Base-by-base conservation (phyloP, 306 rosid species). In the Rosa rugosa region DNA sequence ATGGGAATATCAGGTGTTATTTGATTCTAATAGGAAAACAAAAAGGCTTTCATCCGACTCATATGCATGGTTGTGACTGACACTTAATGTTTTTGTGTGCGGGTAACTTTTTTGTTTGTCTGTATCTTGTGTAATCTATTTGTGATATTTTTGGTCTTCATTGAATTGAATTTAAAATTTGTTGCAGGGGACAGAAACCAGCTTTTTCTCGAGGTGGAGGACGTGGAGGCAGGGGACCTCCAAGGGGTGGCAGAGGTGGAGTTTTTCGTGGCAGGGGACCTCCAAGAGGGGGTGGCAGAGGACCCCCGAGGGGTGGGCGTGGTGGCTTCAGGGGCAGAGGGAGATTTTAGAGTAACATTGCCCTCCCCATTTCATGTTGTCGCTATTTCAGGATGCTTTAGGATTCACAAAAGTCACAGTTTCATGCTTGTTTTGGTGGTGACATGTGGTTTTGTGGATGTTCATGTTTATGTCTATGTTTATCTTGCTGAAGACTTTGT, bases 321-420 rank as follows among this genome's bases (percentile, higher is more conserved):
- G 89, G 91, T 49, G 96, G 95, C 70, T 93, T 93, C 74, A 84
- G 99, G 86, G 99, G 99, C 56, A 87, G 97, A 78, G 99, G 98
- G 31, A 90, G 98, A 85, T 91, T 50, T 17, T 89, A 86, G 83
- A 72, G 63, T 11, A 75, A 7, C 76, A 56, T 67, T 84, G 67
- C 76, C 63, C 76, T 72, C 53, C 67, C 78, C 73, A 18, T 81
- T 80, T 78, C 80, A 77, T 65, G 68, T 80, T 80, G 83, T 77
- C 65, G 40, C 16, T 22, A 22, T 66, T 77, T 74, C 17, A 50
- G 80, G 72, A 84, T 74, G 46, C 75, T 38, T 31, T 71, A 31
- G 87, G 65, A 45, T 44, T 9, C 23, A 14, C 49, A 69, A 75
- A 57, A 57, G 64, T 75, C 69, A 75, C 36, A 42, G 51, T 53